Evolutionary conservation across 306 rosid genomes (phyloP), one percentile per base, ranked within the genome.

Genomic region (Dryas octopetala): DNA sequence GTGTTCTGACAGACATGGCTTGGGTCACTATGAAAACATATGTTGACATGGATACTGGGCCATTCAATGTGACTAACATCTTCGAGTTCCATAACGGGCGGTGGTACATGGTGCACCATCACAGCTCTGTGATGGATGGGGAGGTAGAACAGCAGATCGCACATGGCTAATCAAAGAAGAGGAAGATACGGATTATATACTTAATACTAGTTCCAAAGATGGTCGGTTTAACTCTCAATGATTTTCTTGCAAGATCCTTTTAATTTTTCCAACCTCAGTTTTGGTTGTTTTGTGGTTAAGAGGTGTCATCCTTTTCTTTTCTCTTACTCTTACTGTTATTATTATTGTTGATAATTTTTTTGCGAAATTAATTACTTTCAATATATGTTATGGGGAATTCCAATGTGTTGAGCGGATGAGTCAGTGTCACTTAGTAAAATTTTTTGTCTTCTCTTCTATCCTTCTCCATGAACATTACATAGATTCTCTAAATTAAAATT

Each of bases 41-140:
- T 6, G 85, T 92, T 26, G 92, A 92, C 82, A 76, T 96, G 79
- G 97, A 92, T 62, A 79, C 89, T 0, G 97, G 93, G 77, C 97
- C 97, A 75, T 96, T 96, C 90, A 85, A 83, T 52, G 87, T 86
- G 74, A 88, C 98, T 54, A 92, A 92, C 71, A 55, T 92, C 79
- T 96, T 78, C 60, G 99, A 92, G 90, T 88, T 85, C 68, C 93
- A 85, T 41, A 85, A 82, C 6, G 98, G 97, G 53, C 83, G 89
- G 71, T 96, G 99, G 99, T 90, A 86, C 73, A 81, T 96, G 92
- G 98, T 96, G 78, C 98, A 92, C 80, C 99, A 96, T 81, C 98
- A 96, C 86, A 85, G 96, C 83, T 92, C 98, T 28, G 88, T 89
- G 82, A 89, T 89, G 97, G 86, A 84, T 64, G 95, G 83, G 48